phyloP scores from a whole-genome alignment of 148 eudicot species.

The Amaranthus cruentus region DNA sequence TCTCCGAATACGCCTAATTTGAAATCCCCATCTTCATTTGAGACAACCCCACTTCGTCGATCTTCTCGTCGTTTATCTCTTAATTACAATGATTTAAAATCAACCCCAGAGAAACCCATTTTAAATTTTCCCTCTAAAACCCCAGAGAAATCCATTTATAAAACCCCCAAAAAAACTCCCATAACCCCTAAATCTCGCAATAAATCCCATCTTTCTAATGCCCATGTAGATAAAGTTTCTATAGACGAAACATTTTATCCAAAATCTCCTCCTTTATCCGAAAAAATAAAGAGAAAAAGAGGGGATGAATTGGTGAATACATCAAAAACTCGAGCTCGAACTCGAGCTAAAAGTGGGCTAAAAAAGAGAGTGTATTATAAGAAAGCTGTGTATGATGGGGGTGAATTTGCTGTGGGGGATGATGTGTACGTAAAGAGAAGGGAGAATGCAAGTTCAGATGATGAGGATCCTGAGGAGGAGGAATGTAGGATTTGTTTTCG shows the following conservation, averaged over 20 bases:
- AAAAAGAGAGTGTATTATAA: conserved; percentile 69
- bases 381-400: conserved; percentile 70
- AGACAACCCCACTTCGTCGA: conserved; percentile 26
- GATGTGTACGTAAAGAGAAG: conserved; percentile 85
- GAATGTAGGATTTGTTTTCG: conserved; percentile 82
- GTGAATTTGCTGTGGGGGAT: conserved; percentile 70
- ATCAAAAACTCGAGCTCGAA: conserved; percentile 18
- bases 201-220: conserved; percentile 7
- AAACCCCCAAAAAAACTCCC: conserved; percentile 13
- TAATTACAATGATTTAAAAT: conserved; percentile 10
- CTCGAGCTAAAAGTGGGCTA: conserved; percentile 15
- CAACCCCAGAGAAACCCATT: conserved; percentile 15
- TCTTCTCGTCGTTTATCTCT: conserved; percentile 37
- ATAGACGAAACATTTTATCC: conserved; percentile 28
- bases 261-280: conserved; percentile 37
- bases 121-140: neutral
- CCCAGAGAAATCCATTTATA: conserved; percentile 17
- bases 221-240: conserved; percentile 10
- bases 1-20: conserved; percentile 52
- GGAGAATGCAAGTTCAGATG: conserved; percentile 65
- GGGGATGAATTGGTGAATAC: conserved; percentile 1
- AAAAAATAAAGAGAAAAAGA: conserved; percentile 32
- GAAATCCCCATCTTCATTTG: conserved; percentile 27
- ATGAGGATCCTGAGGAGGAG: conserved; percentile 73
- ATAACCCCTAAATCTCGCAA: conserved; percentile 28